These are phyloP conservation scores for Chamaecrista fasciculata DNA, from an alignment of 306 rosid species.

Conservation along the genomic window DNA sequence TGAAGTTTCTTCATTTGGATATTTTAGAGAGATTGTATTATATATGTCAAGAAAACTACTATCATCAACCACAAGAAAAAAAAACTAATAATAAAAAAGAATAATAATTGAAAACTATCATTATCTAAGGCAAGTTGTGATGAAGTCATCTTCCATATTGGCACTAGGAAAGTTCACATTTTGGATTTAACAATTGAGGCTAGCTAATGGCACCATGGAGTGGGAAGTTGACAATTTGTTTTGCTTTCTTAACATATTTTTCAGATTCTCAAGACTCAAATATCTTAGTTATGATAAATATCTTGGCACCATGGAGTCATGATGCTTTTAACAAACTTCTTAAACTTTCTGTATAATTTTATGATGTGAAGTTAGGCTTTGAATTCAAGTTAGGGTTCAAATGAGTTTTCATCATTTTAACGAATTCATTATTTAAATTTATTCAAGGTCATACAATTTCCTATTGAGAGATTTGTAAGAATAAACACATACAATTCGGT, in stretches of 20 bases:
- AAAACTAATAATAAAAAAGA: neutral
- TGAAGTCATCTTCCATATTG: constrained; percentile 18
- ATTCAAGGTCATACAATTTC: too few species aligned
- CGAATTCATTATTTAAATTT: neutral
- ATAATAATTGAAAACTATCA: neutral
- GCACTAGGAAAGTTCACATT: constrained; percentile 25
- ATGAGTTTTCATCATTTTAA: too few species aligned
- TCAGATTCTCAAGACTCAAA: neutral
- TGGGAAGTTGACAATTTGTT: constrained; percentile 39
- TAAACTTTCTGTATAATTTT: neutral
- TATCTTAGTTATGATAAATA: constrained; percentile 16
- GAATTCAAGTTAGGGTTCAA: too few species aligned
- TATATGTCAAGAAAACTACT: neutral
- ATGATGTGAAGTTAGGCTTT: too few species aligned
- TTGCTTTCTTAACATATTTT: constrained; percentile 15
- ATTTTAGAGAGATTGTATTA: neutral
- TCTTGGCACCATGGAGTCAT: constrained; percentile 9
- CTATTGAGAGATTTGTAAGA: too few species aligned
- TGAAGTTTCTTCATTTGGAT: constrained; percentile 1
- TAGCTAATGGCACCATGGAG: constrained; percentile 21
- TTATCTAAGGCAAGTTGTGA: constrained; percentile 26
- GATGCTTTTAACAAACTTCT: neutral
- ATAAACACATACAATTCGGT: too few species aligned
- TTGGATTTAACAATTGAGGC: constrained; percentile 31
- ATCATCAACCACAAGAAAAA: constrained; percentile 26